A percentile compares a stretch with the other conserved stretches of the same genome.
Evolutionary conservation across 1,284 basidiomycete genomes (phyloP).

Genomic region (Binderoboletus segoi): DNA sequence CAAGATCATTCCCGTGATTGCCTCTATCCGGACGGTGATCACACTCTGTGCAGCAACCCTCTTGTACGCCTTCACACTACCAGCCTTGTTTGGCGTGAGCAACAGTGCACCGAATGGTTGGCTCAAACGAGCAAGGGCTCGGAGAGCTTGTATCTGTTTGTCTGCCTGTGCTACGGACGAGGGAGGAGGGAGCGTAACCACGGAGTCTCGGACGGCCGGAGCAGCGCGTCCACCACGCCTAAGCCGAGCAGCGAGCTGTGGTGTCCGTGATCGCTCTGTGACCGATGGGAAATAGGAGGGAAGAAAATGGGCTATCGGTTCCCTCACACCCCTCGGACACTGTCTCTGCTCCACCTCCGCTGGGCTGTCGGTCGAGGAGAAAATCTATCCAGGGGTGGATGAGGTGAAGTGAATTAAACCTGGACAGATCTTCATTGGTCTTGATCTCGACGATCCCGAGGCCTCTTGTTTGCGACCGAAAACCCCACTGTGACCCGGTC

Average conservation of each 20-base stretch:
- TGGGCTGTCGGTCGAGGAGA: not conserved
- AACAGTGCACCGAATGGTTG: slow-evolving; percentile 9
- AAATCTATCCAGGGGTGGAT: slow-evolving; percentile 9
- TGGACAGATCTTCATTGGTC: not conserved
- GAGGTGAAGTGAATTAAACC: not conserved
- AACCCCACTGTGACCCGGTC: not conserved
- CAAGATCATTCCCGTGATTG: no score
- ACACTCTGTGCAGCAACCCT: slow-evolving; percentile 3
- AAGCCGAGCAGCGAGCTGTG: not conserved
- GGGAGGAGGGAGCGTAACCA: not conserved
- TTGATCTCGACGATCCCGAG: slow-evolving; percentile 1
- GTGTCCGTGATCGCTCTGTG: not conserved
- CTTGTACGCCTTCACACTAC: slow-evolving; percentile 2
- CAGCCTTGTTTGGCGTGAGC: not conserved
- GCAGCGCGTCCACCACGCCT: no score
- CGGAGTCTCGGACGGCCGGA: not conserved
- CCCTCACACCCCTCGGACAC: not conserved
- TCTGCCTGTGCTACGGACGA: not conserved
- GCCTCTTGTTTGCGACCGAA: not conserved
- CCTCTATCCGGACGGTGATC: slow-evolving; percentile 7
- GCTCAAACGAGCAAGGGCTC: slow-evolving; percentile 3
- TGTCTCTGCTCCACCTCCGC: not conserved
- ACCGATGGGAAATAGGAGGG: not conserved
- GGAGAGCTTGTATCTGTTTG: not conserved
- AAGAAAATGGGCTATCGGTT: not conserved